phyloP scores from a whole-genome alignment of 169 alveolate species.

The Cryptosporidium ryanae region DNA sequence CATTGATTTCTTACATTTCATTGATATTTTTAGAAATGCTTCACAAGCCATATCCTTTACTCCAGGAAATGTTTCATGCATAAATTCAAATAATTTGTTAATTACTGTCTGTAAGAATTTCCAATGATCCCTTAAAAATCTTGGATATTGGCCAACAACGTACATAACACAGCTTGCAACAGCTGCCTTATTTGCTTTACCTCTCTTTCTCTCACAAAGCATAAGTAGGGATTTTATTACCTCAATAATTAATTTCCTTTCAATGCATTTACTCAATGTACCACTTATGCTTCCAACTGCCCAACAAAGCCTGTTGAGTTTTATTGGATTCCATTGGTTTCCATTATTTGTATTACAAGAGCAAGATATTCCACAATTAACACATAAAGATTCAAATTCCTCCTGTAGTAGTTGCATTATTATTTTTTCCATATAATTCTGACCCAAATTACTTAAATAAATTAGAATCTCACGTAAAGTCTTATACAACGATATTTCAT shows the following conservation, averaged over 20 bases:
- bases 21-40: constrained; percentile 94
- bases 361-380: constrained; percentile 38
- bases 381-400: constrained; percentile 82
- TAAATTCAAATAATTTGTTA: constrained; percentile 98
- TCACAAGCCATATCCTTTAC: constrained; percentile 99
- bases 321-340: constrained; percentile 84
- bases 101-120: constrained; percentile 97
- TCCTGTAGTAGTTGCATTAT: constrained; percentile 90
- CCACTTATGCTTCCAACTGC: constrained; percentile 98
- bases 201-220: constrained; percentile 96
- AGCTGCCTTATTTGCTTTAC: constrained; percentile 98
- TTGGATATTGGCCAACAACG: constrained; percentile 99
- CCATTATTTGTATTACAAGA: constrained; percentile 52
- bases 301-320: constrained; percentile 91
- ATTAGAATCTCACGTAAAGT: constrained; percentile 94
- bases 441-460: constrained; percentile 94
- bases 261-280: constrained; percentile 93
- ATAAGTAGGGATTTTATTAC: constrained; percentile 93
- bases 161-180: constrained; percentile 94
- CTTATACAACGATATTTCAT: constrained; percentile 95
- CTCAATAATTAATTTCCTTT: constrained; percentile 92
- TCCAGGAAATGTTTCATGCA: constrained; percentile 98
- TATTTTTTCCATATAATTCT: constrained; percentile 91
- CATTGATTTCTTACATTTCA: constrained; percentile 91
- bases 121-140: constrained; percentile 97